Conservation (phyloP, 2,329 filamentous ascomycete genomes). For the Fusarium sublunatum region DNA sequence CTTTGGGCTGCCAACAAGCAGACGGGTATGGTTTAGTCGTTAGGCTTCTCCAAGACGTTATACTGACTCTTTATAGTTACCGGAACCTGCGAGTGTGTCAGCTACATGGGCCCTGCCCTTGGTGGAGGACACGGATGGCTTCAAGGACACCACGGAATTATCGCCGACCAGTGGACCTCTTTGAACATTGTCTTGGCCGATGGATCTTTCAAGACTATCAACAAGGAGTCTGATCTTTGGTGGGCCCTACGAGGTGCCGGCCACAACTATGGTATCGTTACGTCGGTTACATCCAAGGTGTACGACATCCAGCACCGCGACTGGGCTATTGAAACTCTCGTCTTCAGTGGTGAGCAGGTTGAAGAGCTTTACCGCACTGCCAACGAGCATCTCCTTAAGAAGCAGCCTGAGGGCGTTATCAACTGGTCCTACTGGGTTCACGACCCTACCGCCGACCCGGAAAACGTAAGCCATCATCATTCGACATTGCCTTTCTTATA, state of each 20-base stretch:
- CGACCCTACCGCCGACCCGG: conserved; percentile 54
- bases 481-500: accelerated
- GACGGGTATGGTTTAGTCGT: conserved; percentile 51
- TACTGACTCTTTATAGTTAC: conserved; percentile 30
- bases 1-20: conserved; percentile 64
- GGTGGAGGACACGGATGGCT: conserved; percentile 50
- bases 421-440: conserved; percentile 64
- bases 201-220: conserved; percentile 41
- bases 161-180: conserved; percentile 51
- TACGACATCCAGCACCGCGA: conserved; percentile 43
- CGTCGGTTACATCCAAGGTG: conserved; percentile 48
- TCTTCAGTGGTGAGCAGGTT: conserved; percentile 61
- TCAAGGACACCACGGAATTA: conserved; percentile 47
- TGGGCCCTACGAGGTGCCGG: conserved; percentile 53
- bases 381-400: conserved; percentile 58
- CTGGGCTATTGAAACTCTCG: conserved; percentile 52
- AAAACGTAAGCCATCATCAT: conserved; percentile 48
- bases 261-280: conserved; percentile 52
- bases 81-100: conserved; percentile 45
- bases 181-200: conserved; percentile 50
- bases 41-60: background rate
- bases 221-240: conserved; percentile 48
- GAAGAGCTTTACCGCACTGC: conserved; percentile 59
- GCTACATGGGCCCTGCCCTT: conserved; percentile 47
- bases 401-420: conserved; percentile 57